Base-by-base conservation (phyloP, 2,329 filamentous ascomycete genomes). In the Fusarium coffeatum region DNA sequence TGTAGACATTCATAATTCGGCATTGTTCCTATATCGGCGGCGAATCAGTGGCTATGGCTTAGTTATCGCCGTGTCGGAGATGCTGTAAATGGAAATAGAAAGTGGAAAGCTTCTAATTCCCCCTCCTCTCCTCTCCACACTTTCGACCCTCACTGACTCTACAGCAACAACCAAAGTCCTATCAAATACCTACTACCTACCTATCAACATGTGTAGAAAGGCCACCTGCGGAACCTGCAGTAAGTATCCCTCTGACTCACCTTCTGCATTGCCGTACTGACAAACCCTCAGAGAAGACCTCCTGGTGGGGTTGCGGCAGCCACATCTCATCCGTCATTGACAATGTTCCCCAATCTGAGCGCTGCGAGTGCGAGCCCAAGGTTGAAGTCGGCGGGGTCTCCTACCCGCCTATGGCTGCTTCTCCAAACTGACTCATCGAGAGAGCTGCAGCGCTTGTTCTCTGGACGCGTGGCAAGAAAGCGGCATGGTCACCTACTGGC, bases 341-440 rank as follows among this genome's bases (percentile, higher is more conserved):
- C 77, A 74, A 78, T 27, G 78, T 92, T 45, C 84, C 88, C 7
- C 80, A 83, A 37, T 79, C 82, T 8, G 83, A 92, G 42, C 87
- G 90, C 80, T 93, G 91, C 82, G 83, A 81, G 25, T 93, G 91
- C 77, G 82, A 85, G 72, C 90, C 90, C 28, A 87, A 87, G 76
- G 82, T 92, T 67, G 85, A 89, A 75, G 82, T 83, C 42, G 85
- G 87, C 58, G 89, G 88, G 47, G 87, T 86, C 74, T 74, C 85
- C 74, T 92, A 92, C 74, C 90, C 90, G 62, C 89, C 90, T 28
- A 90, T 87, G 85, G 89, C 84, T 7, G 80, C 78, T 40, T 77
- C 78, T 72, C 76, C 80, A 43, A 75, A 73, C 61, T 84, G 82
- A 84, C 76, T 80, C n/a, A 66, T 78, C 30, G 64, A 59, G 32